phyloP scores from a whole-genome alignment of 2,329 filamentous ascomycete genomes.

The Catunica adiposa region DNA sequence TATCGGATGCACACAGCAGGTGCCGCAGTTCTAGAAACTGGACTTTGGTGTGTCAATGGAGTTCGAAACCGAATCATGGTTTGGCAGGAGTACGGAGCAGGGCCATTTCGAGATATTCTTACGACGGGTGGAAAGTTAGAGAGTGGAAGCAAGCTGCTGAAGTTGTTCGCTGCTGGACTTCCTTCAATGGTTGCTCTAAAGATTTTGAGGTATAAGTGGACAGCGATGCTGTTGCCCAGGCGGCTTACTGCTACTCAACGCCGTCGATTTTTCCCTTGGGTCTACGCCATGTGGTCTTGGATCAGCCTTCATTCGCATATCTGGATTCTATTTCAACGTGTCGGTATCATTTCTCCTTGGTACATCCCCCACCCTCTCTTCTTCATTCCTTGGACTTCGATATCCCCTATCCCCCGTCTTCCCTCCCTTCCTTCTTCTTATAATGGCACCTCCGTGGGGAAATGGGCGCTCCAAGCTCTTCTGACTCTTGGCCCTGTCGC shows the following conservation, averaged over 20 bases:
- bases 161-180: conserved; percentile 24
- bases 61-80: conserved; percentile 39
- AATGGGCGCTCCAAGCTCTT: conserved; percentile 28
- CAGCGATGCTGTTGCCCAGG: conserved; percentile 1
- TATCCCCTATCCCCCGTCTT: conserved; percentile 32
- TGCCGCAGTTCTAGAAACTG: conserved; percentile 25
- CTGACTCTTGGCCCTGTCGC: conserved; percentile 32
- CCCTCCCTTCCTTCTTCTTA: conserved; percentile 28
- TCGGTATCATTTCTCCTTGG: conserved; percentile 28
- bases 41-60: conserved; percentile 36
- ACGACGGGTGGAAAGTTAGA: conserved; percentile 20
- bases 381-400: conserved; percentile 37
- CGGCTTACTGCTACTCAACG: conserved; percentile 3
- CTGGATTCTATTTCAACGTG: conserved; percentile 35
- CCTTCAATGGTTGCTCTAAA: conserved; percentile 24
- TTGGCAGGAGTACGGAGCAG: conserved; percentile 25
- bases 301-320: conserved; percentile 29
- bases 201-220: conserved; percentile 6
- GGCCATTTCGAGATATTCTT: conserved; percentile 33
- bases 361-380: conserved; percentile 31
- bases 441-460: conserved; percentile 23
- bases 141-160: conserved; percentile 19
- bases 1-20: conserved; percentile 22
- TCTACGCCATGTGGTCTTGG: conserved; percentile 10
- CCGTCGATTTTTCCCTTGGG: conserved; percentile 4